Conservation (phyloP, 164 flowering plant species). For the Aristolochia contorta region DNA sequence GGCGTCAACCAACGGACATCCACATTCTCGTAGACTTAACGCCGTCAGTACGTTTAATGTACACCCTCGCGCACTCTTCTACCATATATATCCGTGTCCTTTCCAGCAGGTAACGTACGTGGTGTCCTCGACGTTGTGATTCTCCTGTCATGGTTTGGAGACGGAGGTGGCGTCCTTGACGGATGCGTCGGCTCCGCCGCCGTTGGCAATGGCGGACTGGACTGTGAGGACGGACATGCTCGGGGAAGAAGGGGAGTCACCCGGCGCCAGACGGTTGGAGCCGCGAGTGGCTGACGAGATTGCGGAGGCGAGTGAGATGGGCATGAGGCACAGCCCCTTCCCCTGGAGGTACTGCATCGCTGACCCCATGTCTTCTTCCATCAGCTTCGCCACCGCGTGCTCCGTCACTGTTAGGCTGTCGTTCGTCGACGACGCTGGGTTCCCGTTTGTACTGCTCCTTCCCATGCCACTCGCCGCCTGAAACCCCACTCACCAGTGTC, state of each 20-base stretch:
- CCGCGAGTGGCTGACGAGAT: slow-evolving; percentile 70
- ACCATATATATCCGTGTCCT: background rate
- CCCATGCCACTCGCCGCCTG: slow-evolving; percentile 22
- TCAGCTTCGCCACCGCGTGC: slow-evolving; percentile 77
- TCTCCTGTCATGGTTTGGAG: slow-evolving; percentile 42
- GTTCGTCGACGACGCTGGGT: slow-evolving; percentile 39
- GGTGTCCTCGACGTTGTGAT: background rate
- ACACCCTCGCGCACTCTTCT: background rate
- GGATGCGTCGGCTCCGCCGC: slow-evolving; percentile 23
- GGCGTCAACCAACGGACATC: slow-evolving; percentile 1
- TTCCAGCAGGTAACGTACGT: too few relatives aligned
- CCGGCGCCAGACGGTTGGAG: slow-evolving; percentile 11
- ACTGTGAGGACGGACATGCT: slow-evolving; percentile 60
- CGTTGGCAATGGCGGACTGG: slow-evolving; percentile 46
- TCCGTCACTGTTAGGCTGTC: slow-evolving; percentile 59
- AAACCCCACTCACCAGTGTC: slow-evolving; percentile 18
- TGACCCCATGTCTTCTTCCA: slow-evolving; percentile 95
- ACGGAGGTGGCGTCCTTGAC: slow-evolving; percentile 55
- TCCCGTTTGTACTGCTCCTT: slow-evolving; percentile 25
- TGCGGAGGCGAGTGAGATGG: slow-evolving; percentile 88
- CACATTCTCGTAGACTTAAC: slow-evolving; percentile 3
- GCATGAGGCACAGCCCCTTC: slow-evolving; percentile 97
- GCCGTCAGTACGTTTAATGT: background rate
- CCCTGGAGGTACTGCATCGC: slow-evolving; percentile 98
- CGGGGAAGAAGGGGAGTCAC: slow-evolving; percentile 13